Conservation (phyloP, 2,329 filamentous ascomycete genomes). For the Chaetomiaceae sp. region DNA sequence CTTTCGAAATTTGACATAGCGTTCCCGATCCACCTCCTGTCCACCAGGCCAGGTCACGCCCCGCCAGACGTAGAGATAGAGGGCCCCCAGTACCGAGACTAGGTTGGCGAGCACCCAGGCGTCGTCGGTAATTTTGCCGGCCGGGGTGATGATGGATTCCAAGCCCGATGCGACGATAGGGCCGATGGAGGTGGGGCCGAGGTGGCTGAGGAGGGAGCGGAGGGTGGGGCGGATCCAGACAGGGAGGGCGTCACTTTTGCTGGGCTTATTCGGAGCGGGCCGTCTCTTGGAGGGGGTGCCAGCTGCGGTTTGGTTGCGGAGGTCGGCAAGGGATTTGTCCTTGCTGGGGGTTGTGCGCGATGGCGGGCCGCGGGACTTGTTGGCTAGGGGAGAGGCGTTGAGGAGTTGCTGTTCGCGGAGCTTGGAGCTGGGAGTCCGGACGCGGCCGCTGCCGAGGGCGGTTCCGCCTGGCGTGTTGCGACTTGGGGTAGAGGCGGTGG, state of each 20-base stretch:
- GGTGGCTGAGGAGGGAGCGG: slow-evolving; percentile 58
- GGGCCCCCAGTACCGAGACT: slow-evolving; percentile 53
- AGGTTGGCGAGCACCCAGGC: slow-evolving; percentile 47
- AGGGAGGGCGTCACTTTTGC: slow-evolving; percentile 41
- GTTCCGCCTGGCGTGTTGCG: slow-evolving; percentile 21
- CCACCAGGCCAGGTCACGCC: slow-evolving; percentile 41
- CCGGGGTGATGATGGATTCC: slow-evolving; percentile 49
- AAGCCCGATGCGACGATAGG: slow-evolving; percentile 73
- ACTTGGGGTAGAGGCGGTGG: slow-evolving; percentile 33
- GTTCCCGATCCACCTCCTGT: slow-evolving; percentile 36
- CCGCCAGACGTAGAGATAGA: slow-evolving; percentile 57
- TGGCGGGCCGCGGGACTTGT: slow-evolving; percentile 5
- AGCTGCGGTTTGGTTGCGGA: slow-evolving; percentile 20
- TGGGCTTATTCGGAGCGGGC: slow-evolving; percentile 30
- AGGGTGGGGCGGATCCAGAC: slow-evolving; percentile 68
- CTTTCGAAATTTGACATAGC: slow-evolving; percentile 45
- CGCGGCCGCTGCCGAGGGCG: slow-evolving; percentile 24
- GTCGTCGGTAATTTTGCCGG: slow-evolving; percentile 43
- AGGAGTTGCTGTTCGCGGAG: slow-evolving; percentile 26
- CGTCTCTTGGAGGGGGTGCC: slow-evolving; percentile 28
- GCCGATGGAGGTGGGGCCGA: slow-evolving; percentile 57
- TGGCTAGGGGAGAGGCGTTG: slow-evolving; percentile 20
- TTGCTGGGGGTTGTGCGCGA: slow-evolving; percentile 29
- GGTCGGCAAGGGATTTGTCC: slow-evolving; percentile 29
- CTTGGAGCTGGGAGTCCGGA: slow-evolving; percentile 34